Percentiles rank a stretch among this genome's conserved stretches.
These are phyloP conservation scores for Puccinia polysora DNA, from an alignment of 1,284 basidiomycete genomes.

Conservation along the genomic window DNA sequence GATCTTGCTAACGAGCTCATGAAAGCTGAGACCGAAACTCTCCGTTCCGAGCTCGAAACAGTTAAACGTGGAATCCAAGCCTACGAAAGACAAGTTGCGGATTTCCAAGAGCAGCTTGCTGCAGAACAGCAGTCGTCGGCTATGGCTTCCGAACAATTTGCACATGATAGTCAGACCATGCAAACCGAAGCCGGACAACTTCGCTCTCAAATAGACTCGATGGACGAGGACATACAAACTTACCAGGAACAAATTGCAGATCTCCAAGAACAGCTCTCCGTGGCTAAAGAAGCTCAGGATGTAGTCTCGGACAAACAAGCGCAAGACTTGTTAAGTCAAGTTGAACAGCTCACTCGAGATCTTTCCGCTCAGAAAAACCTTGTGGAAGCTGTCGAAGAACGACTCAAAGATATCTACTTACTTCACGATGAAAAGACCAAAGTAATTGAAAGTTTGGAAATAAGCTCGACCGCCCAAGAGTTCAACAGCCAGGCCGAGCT, in stretches of 20 bases:
- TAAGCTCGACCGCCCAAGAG: background rate
- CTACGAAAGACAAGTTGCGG: no score
- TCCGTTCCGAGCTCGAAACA: no score
- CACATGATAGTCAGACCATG: no score
- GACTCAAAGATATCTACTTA: no score
- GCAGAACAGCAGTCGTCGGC: no score
- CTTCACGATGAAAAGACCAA: no score
- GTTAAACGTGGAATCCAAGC: no score
- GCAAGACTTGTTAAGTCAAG: background rate
- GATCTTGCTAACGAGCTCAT: background rate
- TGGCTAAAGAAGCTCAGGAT: background rate
- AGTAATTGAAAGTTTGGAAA: no score
- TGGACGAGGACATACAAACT: background rate
- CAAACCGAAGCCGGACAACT: no score
- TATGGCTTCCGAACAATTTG: no score
- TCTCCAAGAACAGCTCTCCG: conserved; percentile 1
- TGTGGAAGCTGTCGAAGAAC: background rate
- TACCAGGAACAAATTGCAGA: conserved; percentile 8
- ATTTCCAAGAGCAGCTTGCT: no score
- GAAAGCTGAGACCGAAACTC: background rate
- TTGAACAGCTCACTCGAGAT: conserved; percentile 11
- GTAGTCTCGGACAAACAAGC: background rate
- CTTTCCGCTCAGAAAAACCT: background rate
- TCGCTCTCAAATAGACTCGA: conserved; percentile 1
- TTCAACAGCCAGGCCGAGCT: background rate